Percentiles rank a stretch among this genome's conserved stretches.
Evolutionary conservation across 176 grass and related monocot genomes (phyloP).

Genomic region (Stipa capillata): DNA sequence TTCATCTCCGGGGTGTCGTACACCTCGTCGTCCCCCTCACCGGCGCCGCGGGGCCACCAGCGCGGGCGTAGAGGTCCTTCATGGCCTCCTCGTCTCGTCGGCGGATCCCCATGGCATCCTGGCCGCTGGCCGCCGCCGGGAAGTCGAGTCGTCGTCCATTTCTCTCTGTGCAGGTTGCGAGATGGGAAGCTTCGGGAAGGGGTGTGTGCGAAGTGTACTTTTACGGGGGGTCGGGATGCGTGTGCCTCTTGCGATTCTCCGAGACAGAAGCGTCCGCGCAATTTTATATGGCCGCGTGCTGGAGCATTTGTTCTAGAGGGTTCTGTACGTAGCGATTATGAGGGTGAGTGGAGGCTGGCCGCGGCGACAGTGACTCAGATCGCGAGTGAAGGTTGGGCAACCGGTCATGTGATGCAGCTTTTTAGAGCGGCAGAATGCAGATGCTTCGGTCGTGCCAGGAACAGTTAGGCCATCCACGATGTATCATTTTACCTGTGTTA

Average conservation of each 20-base stretch:
- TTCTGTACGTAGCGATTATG: too few species aligned
- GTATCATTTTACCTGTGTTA: too few species aligned
- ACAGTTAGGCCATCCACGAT: too few species aligned
- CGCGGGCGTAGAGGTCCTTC: slow-evolving; percentile 21
- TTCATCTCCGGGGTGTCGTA: slow-evolving; percentile 20
- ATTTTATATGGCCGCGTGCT: background rate
- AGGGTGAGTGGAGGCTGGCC: too few species aligned
- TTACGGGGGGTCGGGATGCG: background rate
- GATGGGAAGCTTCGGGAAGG: background rate
- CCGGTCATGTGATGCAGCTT: too few species aligned
- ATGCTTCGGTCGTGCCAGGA: too few species aligned
- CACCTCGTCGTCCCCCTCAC: slow-evolving; percentile 5
- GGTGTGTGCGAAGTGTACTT: background rate
- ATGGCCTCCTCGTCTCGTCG: slow-evolving; percentile 25
- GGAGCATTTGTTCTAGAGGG: background rate
- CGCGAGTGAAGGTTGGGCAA: too few species aligned
- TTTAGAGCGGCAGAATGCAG: too few species aligned
- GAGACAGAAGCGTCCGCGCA: background rate
- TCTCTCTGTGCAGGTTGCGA: background rate
- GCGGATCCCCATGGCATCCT: slow-evolving; percentile 30
- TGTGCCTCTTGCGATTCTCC: background rate
- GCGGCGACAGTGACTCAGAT: too few species aligned
- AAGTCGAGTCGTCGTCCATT: slow-evolving; percentile 68
- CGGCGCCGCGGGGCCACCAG: background rate
- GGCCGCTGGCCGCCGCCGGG: slow-evolving; percentile 26